These are phyloP conservation scores for Nemania diffusa DNA, from an alignment of 2,329 filamentous ascomycete species.

Conservation along the genomic window DNA sequence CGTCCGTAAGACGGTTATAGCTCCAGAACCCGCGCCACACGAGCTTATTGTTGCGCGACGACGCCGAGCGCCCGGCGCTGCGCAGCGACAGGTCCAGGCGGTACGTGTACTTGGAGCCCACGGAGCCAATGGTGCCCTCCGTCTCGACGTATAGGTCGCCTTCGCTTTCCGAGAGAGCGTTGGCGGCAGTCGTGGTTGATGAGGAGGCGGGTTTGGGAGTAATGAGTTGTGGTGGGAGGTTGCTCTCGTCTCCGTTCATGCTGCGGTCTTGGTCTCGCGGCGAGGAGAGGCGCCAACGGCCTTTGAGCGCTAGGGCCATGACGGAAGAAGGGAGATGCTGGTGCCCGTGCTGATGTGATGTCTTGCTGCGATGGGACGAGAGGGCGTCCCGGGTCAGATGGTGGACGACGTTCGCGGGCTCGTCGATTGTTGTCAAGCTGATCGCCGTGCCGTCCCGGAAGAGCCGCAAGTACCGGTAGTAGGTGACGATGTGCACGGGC, in stretches of 20 bases:
- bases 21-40: slow-evolving; percentile 91
- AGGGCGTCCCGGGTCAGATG: slow-evolving; percentile 79
- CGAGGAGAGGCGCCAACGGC: slow-evolving; percentile 61
- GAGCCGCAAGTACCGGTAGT: slow-evolving; percentile 96
- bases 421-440: slow-evolving; percentile 80
- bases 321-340: slow-evolving; percentile 58
- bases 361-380: slow-evolving; percentile 54
- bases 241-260: slow-evolving; percentile 33
- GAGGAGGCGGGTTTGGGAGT: not conserved
- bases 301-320: slow-evolving; percentile 75
- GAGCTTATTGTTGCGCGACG: slow-evolving; percentile 84
- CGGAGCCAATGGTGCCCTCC: slow-evolving; percentile 68
- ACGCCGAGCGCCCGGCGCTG: slow-evolving; percentile 65
- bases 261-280: slow-evolving; percentile 45
- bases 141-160: slow-evolving; percentile 85
- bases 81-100: slow-evolving; percentile 80
- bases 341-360: slow-evolving; percentile 47
- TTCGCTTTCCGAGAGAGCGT: slow-evolving; percentile 58
- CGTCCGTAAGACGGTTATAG: slow-evolving; percentile 88
- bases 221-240: slow-evolving; percentile 15
- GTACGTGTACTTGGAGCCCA: slow-evolving; percentile 81
- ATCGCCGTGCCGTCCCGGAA: slow-evolving; percentile 89
- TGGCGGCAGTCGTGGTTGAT: not conserved
- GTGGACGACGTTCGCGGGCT: slow-evolving; percentile 89
- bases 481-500: slow-evolving; percentile 95